A percentile compares a stretch with the other conserved stretches of the same genome.
phyloP scores from a whole-genome alignment of 768 basidiomycete genomes.

The Amanita polypyramis region DNA sequence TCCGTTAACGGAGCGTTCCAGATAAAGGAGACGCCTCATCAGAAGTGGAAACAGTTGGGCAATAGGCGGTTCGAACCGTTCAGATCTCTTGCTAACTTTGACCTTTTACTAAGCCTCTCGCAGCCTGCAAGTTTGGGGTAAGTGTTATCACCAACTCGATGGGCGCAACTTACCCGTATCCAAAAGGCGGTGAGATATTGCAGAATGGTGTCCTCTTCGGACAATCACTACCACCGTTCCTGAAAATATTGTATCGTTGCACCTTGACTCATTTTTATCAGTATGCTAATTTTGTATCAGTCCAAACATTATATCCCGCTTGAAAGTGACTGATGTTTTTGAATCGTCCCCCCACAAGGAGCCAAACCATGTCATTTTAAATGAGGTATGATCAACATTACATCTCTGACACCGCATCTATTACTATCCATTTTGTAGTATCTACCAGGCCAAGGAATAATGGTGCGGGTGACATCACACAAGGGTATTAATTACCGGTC shows the following conservation, averaged over 20 bases:
- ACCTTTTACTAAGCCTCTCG: background rate
- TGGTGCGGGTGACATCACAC: constrained; percentile 39
- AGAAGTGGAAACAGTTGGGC: constrained; percentile 69
- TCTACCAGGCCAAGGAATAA: constrained; percentile 84
- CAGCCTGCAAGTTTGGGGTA: constrained; percentile 71
- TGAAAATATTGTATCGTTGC: constrained; percentile 50
- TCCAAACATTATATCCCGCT: constrained; percentile 66
- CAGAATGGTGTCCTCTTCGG: constrained; percentile 58
- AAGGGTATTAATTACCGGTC: background rate
- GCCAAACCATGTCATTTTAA: constrained; percentile 87
- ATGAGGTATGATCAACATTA: constrained; percentile 43
- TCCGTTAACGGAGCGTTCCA: constrained; percentile 18
- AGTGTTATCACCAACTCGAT: constrained; percentile 12
- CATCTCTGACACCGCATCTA: constrained; percentile 5
- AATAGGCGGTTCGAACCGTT: constrained; percentile 62
- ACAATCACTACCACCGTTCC: constrained; percentile 60
- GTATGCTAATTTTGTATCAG: constrained; percentile 26
- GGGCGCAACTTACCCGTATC: constrained; percentile 6
- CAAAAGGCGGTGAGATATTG: constrained; percentile 63
- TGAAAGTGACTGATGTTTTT: constrained; percentile 57
- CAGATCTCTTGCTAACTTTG: constrained; percentile 7
- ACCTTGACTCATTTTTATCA: constrained; percentile 2
- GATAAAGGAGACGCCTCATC: constrained; percentile 73
- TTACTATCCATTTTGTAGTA: constrained; percentile 37
- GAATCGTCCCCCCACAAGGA: constrained; percentile 46